Conservation (phyloP, 2,329 filamentous ascomycete species). For the Hypoxylon sp. region DNA sequence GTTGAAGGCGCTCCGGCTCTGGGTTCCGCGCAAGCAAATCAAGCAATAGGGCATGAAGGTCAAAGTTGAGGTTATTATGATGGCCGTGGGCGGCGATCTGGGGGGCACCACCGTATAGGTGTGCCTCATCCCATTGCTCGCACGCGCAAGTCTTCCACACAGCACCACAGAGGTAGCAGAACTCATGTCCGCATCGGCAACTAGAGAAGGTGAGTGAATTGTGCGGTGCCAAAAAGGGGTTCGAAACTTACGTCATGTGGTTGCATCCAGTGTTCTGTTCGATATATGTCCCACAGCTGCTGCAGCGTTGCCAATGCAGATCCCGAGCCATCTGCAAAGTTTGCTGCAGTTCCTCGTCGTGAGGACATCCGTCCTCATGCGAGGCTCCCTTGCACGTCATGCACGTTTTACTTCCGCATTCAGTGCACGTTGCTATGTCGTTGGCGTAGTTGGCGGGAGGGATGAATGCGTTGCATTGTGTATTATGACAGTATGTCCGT, state of each 20-base stretch:
- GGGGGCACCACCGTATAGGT: conserved; percentile 27
- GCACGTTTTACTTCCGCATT: conserved; percentile 64
- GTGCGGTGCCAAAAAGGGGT: conserved; percentile 2
- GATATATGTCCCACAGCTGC: conserved; percentile 62
- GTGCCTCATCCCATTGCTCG: conserved; percentile 59
- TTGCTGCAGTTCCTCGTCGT: conserved; percentile 59
- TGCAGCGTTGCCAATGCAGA: conserved; percentile 68
- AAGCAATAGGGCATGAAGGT: no score
- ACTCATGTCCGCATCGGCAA: conserved; percentile 63
- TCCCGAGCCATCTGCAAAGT: conserved; percentile 59
- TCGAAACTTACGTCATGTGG: conserved; percentile 68
- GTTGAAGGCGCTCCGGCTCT: no score
- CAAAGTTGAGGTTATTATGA: no score
- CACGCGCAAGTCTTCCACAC: conserved; percentile 57
- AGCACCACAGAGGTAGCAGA: conserved; percentile 43
- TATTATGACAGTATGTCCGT: conserved; percentile 65
- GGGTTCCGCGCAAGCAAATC: no score
- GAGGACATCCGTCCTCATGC: conserved; percentile 65
- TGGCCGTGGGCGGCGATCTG: conserved; percentile 19
- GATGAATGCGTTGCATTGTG: conserved; percentile 64
- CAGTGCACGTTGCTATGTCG: conserved; percentile 59
- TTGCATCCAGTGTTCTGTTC: conserved; percentile 67
- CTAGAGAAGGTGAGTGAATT: conserved; percentile 51
- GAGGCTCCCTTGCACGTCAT: conserved; percentile 62
- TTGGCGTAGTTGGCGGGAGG: conserved; percentile 50